Base-by-base conservation (phyloP, 2,329 filamentous ascomycete species). In the Fusarium sp. region DNA sequence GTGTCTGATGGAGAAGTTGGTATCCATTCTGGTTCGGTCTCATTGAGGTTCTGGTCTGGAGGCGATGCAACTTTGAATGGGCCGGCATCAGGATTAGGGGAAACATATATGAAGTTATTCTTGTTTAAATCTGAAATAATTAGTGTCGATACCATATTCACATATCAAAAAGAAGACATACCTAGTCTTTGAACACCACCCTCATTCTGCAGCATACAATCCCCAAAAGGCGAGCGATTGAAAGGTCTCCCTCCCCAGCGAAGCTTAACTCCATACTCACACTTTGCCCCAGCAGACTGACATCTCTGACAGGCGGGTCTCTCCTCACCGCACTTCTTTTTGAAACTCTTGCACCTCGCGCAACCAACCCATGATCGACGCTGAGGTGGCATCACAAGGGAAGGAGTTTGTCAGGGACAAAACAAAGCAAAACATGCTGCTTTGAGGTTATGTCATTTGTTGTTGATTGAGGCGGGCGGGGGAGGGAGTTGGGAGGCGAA, bases 291-390 rank as follows among this genome's bases (percentile, higher is more conserved):
- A 6, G 67, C 67, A 15, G 33, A 50, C 48, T 50, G 59, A 29
- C 67, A 69, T 23, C 67, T 64, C 49, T 70, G 62, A 37, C 67
- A 69, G 20, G 44, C 29, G 6, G 67, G 67, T 11, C 63, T 47
- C 10, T 69, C 66, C 23, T 69, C 67, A 24, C 48, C 70, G 57
- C 67, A 69, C 48, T 69, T 69, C 66, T 69, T 69, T 43, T 69
- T 69, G 58, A 70, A 69, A 24, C 67, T 66, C 63, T 69, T 69
- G 39, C 67, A 69, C 33, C 67, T 57, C n/a, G 63, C 31, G 33
- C 67, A 69, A 53, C 67, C 67, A 20, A 70, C 67, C 67, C 67
- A 69, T 56, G 67, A 69, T 48, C 67, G 66, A 63, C 67, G 67
- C 57, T 70, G 62, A 24, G 67, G 67, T 21, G 67, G 62, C 67